Base-by-base conservation (phyloP, 306 rosid genomes). In the Sindora glabra region DNA sequence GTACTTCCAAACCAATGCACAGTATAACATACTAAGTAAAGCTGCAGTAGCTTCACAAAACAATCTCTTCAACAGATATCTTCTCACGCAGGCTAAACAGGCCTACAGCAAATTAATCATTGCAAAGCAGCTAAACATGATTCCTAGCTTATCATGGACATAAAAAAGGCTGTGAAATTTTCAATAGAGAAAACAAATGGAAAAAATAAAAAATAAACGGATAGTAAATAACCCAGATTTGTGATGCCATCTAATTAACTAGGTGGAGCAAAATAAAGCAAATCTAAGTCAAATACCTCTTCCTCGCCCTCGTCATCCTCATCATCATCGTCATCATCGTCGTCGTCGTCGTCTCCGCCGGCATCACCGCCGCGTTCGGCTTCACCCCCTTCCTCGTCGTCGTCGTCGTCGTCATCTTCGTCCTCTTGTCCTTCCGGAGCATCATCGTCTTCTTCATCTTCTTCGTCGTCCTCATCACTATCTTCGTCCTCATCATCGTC, bases 371-470 rank as follows among this genome's bases (percentile, higher is more conserved):
- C 71, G 7, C 25, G 67, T 0, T 41, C 86, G 0, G 60, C 85
- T 1, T 74, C 79, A 0, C 76, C 85, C 0, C 64, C 92, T 0
- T 50, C 83, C 2, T 72, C 84, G 5, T 78, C 94, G 12, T 30
- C 86, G 11, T 74, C 96, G 17, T 54, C 84, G 0, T 46, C 95
- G 0, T 78, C 80, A 4, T 73, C 83, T 0, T 67, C 79, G 0
- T 55, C 85, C n/a, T n/a, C n/a, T n/a, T n/a, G n/a, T n/a, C n/a
- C n/a, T n/a, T n/a, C n/a, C n/a, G n/a, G n/a, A n/a, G n/a, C n/a
- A n/a, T n/a, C n/a, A 0, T 86, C 89, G 0, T 80, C 87, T 0
- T 50, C 83, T 0, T 62, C 79, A 0, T 72, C 76, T 0, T 65
- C 84, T 0, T 76, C 88, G 0, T 56, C 68, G 0, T 71, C 89